Percentiles rank a stretch among this genome's conserved stretches.
Evolutionary conservation across 805 yeast species (phyloP).

Genomic region (Yamadazyma laniorum): DNA sequence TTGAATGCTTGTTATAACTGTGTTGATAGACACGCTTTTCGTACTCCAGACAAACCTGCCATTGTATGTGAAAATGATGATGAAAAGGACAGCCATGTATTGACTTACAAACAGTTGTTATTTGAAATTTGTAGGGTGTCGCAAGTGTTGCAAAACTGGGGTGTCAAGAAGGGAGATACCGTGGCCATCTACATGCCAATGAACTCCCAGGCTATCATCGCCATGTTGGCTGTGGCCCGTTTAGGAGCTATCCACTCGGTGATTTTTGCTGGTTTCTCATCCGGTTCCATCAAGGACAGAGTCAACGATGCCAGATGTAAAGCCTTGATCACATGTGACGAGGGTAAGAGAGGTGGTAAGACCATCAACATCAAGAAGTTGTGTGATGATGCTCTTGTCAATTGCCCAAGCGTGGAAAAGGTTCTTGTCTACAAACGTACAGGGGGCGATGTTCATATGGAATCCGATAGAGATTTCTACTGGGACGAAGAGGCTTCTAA

Average conservation of each 20-base stretch:
- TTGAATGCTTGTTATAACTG: conserved; percentile 78
- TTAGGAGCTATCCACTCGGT: conserved; percentile 85
- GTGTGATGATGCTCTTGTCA: conserved; percentile 73
- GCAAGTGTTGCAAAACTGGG: conserved; percentile 62
- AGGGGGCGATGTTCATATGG: conserved; percentile 54
- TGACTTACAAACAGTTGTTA: conserved; percentile 71
- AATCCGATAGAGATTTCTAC: conserved; percentile 64
- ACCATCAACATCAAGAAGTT: conserved; percentile 77
- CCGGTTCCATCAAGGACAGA: conserved; percentile 69
- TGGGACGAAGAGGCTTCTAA: conserved; percentile 72
- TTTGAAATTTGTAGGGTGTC: conserved; percentile 70
- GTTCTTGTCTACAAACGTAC: conserved; percentile 77
- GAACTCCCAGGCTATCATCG: conserved; percentile 76
- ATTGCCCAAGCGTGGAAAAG: conserved; percentile 64
- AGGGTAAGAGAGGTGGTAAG: conserved; percentile 80
- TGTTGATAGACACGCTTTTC: conserved; percentile 78
- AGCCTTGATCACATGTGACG: conserved; percentile 77
- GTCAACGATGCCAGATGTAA: conserved; percentile 70
- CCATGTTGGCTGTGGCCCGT: conserved; percentile 75
- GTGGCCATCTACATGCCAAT: conserved; percentile 86
- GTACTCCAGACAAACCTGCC: conserved; percentile 70
- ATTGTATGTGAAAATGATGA: conserved; percentile 82
- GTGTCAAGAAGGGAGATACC: conserved; percentile 77
- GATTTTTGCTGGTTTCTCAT: conserved; percentile 80
- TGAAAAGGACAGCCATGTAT: conserved; percentile 56